phyloP scores from a whole-genome alignment of 1,284 basidiomycete species.

The Wallemia hederae region DNA sequence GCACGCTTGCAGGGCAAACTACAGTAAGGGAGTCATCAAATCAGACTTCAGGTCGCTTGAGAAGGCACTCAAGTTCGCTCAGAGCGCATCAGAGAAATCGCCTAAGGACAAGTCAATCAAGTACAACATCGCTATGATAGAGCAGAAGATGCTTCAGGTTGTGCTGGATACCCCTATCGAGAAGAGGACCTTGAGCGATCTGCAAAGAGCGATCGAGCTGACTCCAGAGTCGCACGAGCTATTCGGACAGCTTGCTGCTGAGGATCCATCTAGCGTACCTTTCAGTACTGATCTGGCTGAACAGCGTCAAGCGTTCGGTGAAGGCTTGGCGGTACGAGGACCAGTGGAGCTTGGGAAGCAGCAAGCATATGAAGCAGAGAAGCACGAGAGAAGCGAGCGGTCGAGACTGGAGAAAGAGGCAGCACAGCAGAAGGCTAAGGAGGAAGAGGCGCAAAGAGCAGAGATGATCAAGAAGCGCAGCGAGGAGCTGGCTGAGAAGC shows the following conservation, averaged over 20 bases:
- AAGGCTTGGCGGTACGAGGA: slow-evolving; percentile 44
- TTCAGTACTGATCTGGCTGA: slow-evolving; percentile 63
- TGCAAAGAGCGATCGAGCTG: slow-evolving; percentile 44
- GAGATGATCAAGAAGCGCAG: background rate
- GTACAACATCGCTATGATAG: slow-evolving; percentile 88
- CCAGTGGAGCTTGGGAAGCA: slow-evolving; percentile 49
- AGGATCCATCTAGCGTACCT: slow-evolving; percentile 36
- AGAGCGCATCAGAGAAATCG: slow-evolving; percentile 72
- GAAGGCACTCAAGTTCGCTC: slow-evolving; percentile 60
- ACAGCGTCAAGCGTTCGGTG: slow-evolving; percentile 60
- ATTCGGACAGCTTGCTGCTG: slow-evolving; percentile 48
- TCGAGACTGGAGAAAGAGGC: slow-evolving; percentile 2
- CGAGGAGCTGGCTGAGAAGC: background rate
- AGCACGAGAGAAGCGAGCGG: background rate
- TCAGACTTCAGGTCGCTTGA: slow-evolving; percentile 21
- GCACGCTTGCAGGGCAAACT: background rate
- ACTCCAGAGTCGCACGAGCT: slow-evolving; percentile 70
- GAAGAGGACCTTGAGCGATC: slow-evolving; percentile 47
- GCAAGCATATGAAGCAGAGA: slow-evolving; percentile 38
- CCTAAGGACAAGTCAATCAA: slow-evolving; percentile 74
- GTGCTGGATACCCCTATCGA: slow-evolving; percentile 37
- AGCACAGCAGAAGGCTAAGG: background rate
- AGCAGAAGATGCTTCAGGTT: slow-evolving; percentile 75
- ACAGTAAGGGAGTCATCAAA: background rate
- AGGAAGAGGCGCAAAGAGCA: slow-evolving; percentile 2